These are phyloP conservation scores for Eustoma russellianum DNA, from an alignment of 257 asterid species.

Conservation along the genomic window DNA sequence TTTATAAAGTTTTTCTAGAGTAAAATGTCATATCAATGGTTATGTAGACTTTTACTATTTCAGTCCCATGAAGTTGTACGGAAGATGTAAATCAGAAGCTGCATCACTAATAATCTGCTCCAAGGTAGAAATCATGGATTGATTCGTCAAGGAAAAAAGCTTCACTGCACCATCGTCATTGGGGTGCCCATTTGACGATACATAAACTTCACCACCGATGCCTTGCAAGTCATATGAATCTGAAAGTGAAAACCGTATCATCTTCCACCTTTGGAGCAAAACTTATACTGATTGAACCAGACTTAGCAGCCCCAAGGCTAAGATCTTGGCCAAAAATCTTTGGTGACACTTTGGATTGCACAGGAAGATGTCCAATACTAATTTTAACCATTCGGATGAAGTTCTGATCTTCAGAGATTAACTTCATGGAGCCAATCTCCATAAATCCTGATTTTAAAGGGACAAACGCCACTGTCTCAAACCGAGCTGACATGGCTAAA, in stretches of 20 bases:
- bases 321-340: constrained; percentile 74
- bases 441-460: constrained; percentile 83
- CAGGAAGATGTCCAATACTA: constrained; percentile 14
- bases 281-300: constrained; percentile 68
- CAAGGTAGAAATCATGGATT: constrained; percentile 15
- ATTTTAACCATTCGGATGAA: constrained; percentile 49
- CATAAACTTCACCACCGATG: constrained; percentile 37
- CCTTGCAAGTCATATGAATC: constrained; percentile 47
- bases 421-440: constrained; percentile 66
- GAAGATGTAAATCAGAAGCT: no score
- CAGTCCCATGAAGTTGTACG: no score
- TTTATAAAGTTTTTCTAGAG: no score
- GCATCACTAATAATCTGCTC: constrained; percentile 41
- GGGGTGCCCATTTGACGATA: constrained; percentile 50
- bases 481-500: constrained; percentile 51
- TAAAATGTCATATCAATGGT: no score
- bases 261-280: constrained; percentile 62
- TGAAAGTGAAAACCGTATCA: constrained; percentile 34
- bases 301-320: constrained; percentile 52
- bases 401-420: constrained; percentile 49
- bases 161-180: constrained; percentile 45
- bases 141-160: constrained; percentile 28
- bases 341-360: constrained; percentile 40
- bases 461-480: constrained; percentile 51
- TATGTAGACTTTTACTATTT: no score